Percentiles rank a stretch among this genome's conserved stretches.
phyloP scores from a whole-genome alignment of 441 rosid genomes.

The Populus hybrid region DNA sequence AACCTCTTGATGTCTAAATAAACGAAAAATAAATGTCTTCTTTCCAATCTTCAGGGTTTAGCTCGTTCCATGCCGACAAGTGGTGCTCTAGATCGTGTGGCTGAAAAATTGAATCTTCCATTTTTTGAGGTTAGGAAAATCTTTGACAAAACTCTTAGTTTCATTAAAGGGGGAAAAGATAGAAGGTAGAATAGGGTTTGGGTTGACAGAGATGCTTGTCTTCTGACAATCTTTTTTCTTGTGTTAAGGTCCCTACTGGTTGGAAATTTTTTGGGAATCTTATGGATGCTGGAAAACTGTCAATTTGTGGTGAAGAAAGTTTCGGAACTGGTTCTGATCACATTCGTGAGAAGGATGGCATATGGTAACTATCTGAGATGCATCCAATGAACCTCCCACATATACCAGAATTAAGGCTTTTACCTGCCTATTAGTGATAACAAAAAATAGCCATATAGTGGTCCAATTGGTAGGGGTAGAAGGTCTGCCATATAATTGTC shows the following conservation, averaged over 20 bases:
- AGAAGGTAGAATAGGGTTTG: not conserved
- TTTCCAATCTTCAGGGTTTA: conserved; percentile 57
- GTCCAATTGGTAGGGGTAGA: not conserved
- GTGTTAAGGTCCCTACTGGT: conserved; percentile 85
- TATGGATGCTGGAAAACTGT: conserved; percentile 94
- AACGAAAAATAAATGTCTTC: conserved; percentile 8
- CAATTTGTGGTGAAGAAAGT: conserved; percentile 96
- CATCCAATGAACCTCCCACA: not conserved
- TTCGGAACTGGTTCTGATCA: conserved; percentile 99
- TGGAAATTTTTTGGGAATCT: conserved; percentile 98
- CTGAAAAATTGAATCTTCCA: conserved; percentile 75
- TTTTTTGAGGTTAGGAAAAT: conserved; percentile 70
- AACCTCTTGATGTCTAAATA: conserved; percentile 5
- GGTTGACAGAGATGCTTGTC: conserved; percentile 4
- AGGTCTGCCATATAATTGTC: not conserved
- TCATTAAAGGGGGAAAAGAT: not conserved
- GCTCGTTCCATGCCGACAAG: conserved; percentile 99
- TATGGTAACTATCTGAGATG: conserved; percentile 61
- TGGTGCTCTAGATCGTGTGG: conserved; percentile 95
- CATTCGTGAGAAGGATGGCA: conserved; percentile 95
- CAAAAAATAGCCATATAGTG: not conserved
- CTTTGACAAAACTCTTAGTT: conserved; percentile 10
- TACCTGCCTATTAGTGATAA: not conserved
- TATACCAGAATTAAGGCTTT: not conserved
- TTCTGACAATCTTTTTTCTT: conserved; percentile 23